Base-by-base conservation (phyloP, 1,139 yeast genomes). In the Protomyces pachydermus region DNA sequence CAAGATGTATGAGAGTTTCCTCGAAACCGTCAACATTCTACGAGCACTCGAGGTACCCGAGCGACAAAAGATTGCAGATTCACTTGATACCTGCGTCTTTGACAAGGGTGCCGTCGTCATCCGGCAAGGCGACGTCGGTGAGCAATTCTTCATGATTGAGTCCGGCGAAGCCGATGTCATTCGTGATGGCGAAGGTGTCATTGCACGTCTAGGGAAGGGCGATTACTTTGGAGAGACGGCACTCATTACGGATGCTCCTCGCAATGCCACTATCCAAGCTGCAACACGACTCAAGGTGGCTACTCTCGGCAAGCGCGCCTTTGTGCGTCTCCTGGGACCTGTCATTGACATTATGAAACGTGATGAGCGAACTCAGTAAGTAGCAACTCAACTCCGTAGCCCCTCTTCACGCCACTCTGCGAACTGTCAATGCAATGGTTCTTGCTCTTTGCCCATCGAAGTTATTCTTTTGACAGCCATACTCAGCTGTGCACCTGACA, bases 161-260 rank as follows among this genome's bases (percentile, higher is more conserved):
- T 81, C 85, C 70, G 98, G 98, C 68, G 82, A 81, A 66, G 96
- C 96, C 66, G 83, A 84, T 68, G 95, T 93, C 48, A 74, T 81
- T 56, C 84, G 82, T 70, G 77, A 80, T 61, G 81, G 78, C 53
- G 82, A 83, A 63, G 91, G 93, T 28, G 79, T 81, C 54, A 81
- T 91, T 52, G 82, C 81, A 45, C 79, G 79, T 25, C 80, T 89
- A 68, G 76, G 81, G 56, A 86, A 88, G 72, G 98, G 98, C 69
- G 96, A 88, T 73, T 93, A 93, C 76, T 93, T 93, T 75, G 98
- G 98, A 69, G 98, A 93, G 77, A 85, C 93, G 69, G 98, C 98
- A 2, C 80, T 93, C 70, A 80, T 93, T 70, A 88, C 91, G 71
- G 97, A 93, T 72, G 80, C 86, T 67, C 98, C 98, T 68, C 84